Base-by-base conservation (phyloP, 257 asterid species). In the Nyctanthes arbortristis region DNA sequence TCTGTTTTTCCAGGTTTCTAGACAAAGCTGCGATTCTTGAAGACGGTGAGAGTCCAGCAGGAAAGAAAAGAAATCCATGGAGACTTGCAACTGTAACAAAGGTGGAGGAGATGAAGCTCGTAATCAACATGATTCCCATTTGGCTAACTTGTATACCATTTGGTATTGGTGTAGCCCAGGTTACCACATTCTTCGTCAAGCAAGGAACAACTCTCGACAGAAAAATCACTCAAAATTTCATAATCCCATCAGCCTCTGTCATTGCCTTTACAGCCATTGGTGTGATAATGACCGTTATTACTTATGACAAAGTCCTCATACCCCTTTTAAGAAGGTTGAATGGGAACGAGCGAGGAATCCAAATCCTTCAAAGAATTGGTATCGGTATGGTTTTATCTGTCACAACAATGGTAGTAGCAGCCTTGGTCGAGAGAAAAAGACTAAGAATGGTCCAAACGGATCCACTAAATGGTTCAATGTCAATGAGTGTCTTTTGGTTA, bases 401-500 rank as follows among this genome's bases (percentile, higher is more conserved):
- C 0, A 7, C 66, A 2, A 69, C 90, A 0, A 91, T 85, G 93
- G 73, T 79, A 0, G 79, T 71, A 12, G 95, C 97, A 14, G 93
- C 93, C 0, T 3, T 87, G 49, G 91, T 91, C 0, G 97, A 91
- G 70, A 66, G 78, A 14, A 82, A 78, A 40, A 69, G 98, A 45
- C 88, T 87, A 0, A 14, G 11, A 1, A 7, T 81, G 0, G 86
- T 78, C 30, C 65, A 12, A n/a, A 13, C 59, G 13, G 72, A 77
- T 34, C 82, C 81, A 24, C 0, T 64, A 0, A 33, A 63, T 0
- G 79, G 85, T 0, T 80, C 90, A 7, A 13, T 14, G 22, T 79
- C 93, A 13, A 88, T 91, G 91, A 91, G 90, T 11, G 89, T 91
- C 13, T 89, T 89, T 36, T 93, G 98, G 97, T 74, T 93, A 29